Evolutionary conservation across 176 grass and related monocot species (phyloP), one percentile per base, ranked within the genome.

Genomic region (Oryza punctata): DNA sequence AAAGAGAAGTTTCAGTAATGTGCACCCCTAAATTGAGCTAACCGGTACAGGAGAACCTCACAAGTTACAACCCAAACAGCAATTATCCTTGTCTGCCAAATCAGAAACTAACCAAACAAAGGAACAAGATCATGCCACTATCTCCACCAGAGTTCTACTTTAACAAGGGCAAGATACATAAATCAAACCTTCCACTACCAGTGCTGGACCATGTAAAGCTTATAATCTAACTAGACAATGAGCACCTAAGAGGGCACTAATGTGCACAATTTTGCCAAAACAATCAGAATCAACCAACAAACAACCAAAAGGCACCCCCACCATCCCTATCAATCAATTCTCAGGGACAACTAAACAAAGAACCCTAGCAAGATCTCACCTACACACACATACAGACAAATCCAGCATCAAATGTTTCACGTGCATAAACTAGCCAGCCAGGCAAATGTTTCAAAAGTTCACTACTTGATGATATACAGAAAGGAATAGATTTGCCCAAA

Each of bases 311-410:
- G 63, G 30, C 37, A 52, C 30, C 19, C 50, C 63, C 23, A 32
- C 80, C 70, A 68, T 87, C 84, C 50, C 80, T 75, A 70, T 84
- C 80, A 90, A 90, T 87, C 75, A 70, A 84, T 87, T 90, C 80
- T 46, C 28, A 82, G 77, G 65, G 38, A 38, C 65, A 70, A 38
- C 18, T 27, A 68, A 84, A 79, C 72, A 82, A 57, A 71, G 44
- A 67, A 83, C 69, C 69, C 35, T 68, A 54, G 16, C 73, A 90
- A 73, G 79, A 90, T 86, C 83, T 82, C 84, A 69, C 75, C 84
- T 5, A 85, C 74, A 76, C 70, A 60, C 25, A 83, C 28, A 73
- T 74, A 79, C 47, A 87, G 79, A 87, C 73, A 82, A 90, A 90
- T 77, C 28, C 23, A 75, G 49, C 64, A 82, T 50, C 73, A 61